Evolutionary conservation across 2,329 filamentous ascomycete species (phyloP), one percentile per base, ranked within the genome.

Genomic region (Hypomyces rosellus): DNA sequence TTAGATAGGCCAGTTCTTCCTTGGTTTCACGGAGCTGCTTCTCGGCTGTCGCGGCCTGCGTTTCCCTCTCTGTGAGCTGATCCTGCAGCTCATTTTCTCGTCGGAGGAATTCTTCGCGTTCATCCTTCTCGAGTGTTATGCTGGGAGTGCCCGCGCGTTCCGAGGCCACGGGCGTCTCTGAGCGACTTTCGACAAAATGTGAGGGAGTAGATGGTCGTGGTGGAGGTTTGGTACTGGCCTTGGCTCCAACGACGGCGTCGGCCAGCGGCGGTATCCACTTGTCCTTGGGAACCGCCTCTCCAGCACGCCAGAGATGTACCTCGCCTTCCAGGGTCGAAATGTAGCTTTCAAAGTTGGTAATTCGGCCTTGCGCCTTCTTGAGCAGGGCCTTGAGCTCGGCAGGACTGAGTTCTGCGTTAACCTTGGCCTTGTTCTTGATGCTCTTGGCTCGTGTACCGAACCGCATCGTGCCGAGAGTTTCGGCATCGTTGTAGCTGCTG

Each of bases 361-460:
- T 85, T 67, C 96, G 91, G 47, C 81, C 83, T 69, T 96, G 91
- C 13, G 90, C 89, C 71, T 96, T 96, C 72, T 89, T 91, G 66
- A 99, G 83, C 63, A 96, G 79, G 45, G 84, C 79, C 73, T 97
- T 99, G 75, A 99, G 83, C 70, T 99, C 93, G 12, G 90, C 84
- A 42, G 93, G 93, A 63, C 92, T 97, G 62, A 99, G 81, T 70
- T 99, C 93, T 42, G 92, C 91, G 66, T 99, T 99, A 80, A 99
- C 87, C 85, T 97, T 99, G 70, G 93, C 93, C 79, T 97, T 97
- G 77, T 97, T 97, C 85, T 97, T 96, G 76, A 99, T 99, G 0
- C 89, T 88, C 76, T 99, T 99, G 51, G 93, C 93, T 66, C 93
- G 80, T 71, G 93, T 95, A 75, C 93, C 93, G 65, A 97, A 99